Base-by-base conservation (phyloP, 805 yeast species). In the Martiniozyma abietophila region DNA sequence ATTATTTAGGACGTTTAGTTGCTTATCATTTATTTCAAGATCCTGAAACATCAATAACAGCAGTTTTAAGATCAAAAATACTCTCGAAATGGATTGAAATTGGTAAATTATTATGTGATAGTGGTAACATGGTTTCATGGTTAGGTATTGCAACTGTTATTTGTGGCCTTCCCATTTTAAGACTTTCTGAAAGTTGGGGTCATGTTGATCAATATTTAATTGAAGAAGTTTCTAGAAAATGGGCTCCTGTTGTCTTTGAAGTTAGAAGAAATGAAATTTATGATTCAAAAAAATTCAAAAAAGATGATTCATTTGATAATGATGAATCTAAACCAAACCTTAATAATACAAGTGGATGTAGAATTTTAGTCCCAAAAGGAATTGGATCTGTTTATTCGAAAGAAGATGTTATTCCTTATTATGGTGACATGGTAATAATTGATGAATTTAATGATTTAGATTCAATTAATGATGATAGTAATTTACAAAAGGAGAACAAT, bases 81-180 rank as follows among this genome's bases (percentile, higher is more conserved):
- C 54, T 89, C 24, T 74, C 76, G 30, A 79, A 75, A 50, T 89
- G 97, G 97, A 80, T 88, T 27, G 75, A 76, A 40, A 63, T 89
- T 28, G 97, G 96, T 4, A 74, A 80, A 42, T 61, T 65, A 18
- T 71, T 89, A 41, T 92, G 84, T 48, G 72, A 71, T 40, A 61
- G 72, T 20, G 97, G 97, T 32, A 94, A 89, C 52, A 84, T 85
- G 88, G 88, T 86, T 0, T 78, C 92, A 20, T 89, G 96, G 96
- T 61, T 85, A 17, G 95, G 95, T 0, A 75, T 89, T 45, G 84
- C 95, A 1, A 76, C 92, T 1, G 67, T 80, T 2, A 67, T 88
- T 2, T 79, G 95, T 48, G 81, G 94, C 0, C 73, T 80, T 35
- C 94, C 96, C 0, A 65, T 89, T 2, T 60, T 89, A 38, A 69